These are phyloP conservation scores for Aspergillus biplanus DNA, from an alignment of 495 filamentous ascomycete species.

Conservation along the genomic window DNA sequence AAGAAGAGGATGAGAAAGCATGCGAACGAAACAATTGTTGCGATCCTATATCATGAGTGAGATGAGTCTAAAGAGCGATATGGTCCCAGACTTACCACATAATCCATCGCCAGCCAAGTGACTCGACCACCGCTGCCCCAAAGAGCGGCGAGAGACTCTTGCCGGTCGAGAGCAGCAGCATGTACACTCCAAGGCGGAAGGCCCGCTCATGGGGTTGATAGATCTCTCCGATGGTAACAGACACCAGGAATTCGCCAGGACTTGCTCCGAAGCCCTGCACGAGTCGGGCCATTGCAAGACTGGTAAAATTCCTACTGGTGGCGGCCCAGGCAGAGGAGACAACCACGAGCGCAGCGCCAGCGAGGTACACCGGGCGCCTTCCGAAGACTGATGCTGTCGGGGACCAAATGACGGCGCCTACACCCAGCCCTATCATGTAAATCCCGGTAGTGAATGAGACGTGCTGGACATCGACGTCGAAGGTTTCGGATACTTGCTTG, in stretches of 20 bases:
- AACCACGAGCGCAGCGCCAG: background rate
- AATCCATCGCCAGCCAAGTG: slow-evolving; percentile 13
- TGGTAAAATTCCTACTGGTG: slow-evolving; percentile 1
- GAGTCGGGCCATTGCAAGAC: slow-evolving; percentile 5
- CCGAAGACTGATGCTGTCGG: slow-evolving; percentile 11
- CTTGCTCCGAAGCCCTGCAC: slow-evolving; percentile 3
- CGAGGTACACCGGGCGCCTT: slow-evolving; percentile 7
- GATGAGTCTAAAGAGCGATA: background rate
- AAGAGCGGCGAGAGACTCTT: slow-evolving; percentile 15
- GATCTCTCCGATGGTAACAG: slow-evolving; percentile 11
- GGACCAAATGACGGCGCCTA: slow-evolving; percentile 8
- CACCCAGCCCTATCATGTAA: slow-evolving; percentile 16
- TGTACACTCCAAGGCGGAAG: slow-evolving; percentile 12
- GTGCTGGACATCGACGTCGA: background rate
- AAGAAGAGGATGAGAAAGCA: background rate
- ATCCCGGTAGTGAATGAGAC: slow-evolving; percentile 18
- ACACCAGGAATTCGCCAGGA: slow-evolving; percentile 13
- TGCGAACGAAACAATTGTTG: background rate
- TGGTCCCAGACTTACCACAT: slow-evolving; percentile 11
- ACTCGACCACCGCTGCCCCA: slow-evolving; percentile 8
- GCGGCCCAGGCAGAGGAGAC: slow-evolving; percentile 10
- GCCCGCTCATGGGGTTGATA: slow-evolving; percentile 14
- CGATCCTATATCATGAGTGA: background rate
- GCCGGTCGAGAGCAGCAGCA: slow-evolving; percentile 11
- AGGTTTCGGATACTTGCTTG: background rate